Percentiles rank a stretch among this genome's conserved stretches.
Evolutionary conservation across 306 rosid genomes (phyloP).

Genomic region (Lithocarpus polystachyus): DNA sequence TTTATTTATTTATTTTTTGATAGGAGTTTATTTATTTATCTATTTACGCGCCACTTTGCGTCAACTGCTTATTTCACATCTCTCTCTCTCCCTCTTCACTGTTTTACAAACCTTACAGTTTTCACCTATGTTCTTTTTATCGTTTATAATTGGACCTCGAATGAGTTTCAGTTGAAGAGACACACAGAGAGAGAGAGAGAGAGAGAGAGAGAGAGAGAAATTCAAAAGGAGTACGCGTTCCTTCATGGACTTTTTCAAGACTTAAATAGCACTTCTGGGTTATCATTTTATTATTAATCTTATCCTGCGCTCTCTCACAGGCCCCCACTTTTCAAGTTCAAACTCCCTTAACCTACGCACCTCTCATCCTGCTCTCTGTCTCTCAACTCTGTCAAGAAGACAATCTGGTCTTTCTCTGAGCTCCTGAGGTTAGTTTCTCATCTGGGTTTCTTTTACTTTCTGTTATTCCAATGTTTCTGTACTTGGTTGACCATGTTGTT

Average conservation of each 20-base stretch:
- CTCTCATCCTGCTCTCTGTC: not conserved
- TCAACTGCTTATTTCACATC: not conserved
- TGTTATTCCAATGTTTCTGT: not conserved
- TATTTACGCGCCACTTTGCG: not conserved
- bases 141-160: no score
- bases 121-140: not conserved
- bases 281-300: not conserved
- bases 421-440: conserved; percentile 41
- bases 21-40: not conserved
- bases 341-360: not conserved
- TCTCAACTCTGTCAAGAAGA: not conserved
- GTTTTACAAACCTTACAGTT: not conserved
- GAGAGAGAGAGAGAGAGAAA: not conserved
- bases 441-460: conserved; percentile 19
- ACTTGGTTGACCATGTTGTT: not conserved
- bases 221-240: conserved; percentile 4
- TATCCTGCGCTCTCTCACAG: not conserved
- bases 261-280: not conserved
- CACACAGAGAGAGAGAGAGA: not conserved
- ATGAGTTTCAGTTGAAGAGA: no score
- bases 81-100: no score
- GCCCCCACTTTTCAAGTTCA: not conserved
- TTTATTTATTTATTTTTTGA: not conserved
- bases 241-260: not conserved
- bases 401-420: not conserved